Percentiles rank a stretch among this genome's conserved stretches.
Conservation (phyloP, 106 monocot species). For the Acorus gramineus region DNA sequence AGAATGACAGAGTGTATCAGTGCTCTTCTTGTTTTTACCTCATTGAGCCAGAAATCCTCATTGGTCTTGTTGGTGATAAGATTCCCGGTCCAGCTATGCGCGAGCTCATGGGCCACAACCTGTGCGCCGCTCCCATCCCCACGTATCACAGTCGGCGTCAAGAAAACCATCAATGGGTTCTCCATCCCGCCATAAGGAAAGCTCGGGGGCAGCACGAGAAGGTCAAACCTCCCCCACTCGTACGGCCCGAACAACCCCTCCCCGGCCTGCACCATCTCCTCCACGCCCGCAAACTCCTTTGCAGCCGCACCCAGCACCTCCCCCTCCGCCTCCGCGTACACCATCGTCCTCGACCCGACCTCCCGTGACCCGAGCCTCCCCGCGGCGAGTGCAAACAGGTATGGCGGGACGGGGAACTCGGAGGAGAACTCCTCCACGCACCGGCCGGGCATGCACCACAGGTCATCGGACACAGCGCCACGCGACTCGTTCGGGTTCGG, state of each 20-base stretch:
- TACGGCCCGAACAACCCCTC: conserved; percentile 79
- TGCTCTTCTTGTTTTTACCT: conserved; percentile 21
- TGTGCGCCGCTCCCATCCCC: conserved; percentile 87
- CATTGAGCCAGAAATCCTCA: conserved; percentile 97
- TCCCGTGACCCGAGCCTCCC: conserved; percentile 62
- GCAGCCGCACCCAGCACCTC: conserved; percentile 57
- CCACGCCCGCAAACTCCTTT: conserved; percentile 68
- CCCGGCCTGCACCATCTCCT: conserved; percentile 82
- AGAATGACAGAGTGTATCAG: background rate
- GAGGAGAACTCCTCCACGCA: conserved; percentile 77
- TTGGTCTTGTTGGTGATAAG: conserved; percentile 96
- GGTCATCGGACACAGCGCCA: conserved; percentile 13
- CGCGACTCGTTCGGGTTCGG: conserved; percentile 28
- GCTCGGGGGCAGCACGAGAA: conserved; percentile 80
- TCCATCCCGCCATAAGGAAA: conserved; percentile 98
- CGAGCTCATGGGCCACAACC: conserved; percentile 95
- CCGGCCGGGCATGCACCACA: conserved; percentile 59
- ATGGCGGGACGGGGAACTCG: conserved; percentile 82
- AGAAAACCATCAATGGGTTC: conserved; percentile 90
- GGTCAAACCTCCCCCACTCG: conserved; percentile 92
- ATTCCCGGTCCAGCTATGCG: conserved; percentile 98
- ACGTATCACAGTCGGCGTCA: conserved; percentile 83
- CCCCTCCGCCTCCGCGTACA: conserved; percentile 60
- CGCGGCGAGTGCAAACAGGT: conserved; percentile 83
- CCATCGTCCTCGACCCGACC: conserved; percentile 74